phyloP scores from a whole-genome alignment of 2,329 filamentous ascomycete species.

The Colletotrichum sublineola region DNA sequence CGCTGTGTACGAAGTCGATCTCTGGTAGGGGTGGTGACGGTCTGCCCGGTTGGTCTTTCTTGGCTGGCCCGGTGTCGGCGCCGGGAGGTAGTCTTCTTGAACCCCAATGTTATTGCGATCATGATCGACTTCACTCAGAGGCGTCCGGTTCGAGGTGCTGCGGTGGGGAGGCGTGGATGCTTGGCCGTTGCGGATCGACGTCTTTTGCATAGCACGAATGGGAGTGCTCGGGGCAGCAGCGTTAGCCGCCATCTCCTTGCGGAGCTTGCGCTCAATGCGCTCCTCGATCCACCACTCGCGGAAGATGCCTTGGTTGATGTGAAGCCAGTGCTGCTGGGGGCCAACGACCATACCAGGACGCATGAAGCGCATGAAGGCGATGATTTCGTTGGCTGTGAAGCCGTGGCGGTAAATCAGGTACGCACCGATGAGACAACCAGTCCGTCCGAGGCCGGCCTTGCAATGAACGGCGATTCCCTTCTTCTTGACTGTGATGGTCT shows the following conservation, averaged over 20 bases:
- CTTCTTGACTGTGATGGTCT: slow-evolving; percentile 91
- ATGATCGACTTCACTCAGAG: slow-evolving; percentile 93
- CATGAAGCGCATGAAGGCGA: slow-evolving; percentile 99
- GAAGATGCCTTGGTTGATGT: slow-evolving; percentile 96
- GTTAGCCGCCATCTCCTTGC: slow-evolving; percentile 68
- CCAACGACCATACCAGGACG: slow-evolving; percentile 98
- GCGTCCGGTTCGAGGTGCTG: slow-evolving; percentile 80
- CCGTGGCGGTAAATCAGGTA: slow-evolving; percentile 98
- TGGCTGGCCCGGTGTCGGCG: slow-evolving; percentile 94
- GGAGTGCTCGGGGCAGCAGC: slow-evolving; percentile 70
- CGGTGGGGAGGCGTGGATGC: slow-evolving; percentile 87
- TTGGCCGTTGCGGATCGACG: slow-evolving; percentile 71
- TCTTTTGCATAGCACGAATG: slow-evolving; percentile 72
- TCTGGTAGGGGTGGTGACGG: slow-evolving; percentile 79
- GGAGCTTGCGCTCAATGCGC: slow-evolving; percentile 78
- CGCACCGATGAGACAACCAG: slow-evolving; percentile 95
- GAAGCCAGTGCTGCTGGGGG: slow-evolving; percentile 98
- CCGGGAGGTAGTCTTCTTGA: slow-evolving; percentile 93
- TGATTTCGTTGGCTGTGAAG: slow-evolving; percentile 97
- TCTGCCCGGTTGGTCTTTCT: slow-evolving; percentile 87
- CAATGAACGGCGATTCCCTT: slow-evolving; percentile 98
- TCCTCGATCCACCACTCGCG: slow-evolving; percentile 99
- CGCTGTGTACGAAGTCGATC: slow-evolving; percentile 63
- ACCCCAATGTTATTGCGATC: slow-evolving; percentile 77
- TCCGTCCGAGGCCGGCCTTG: slow-evolving; percentile 96